Conservation (phyloP, 2,329 filamentous ascomycete species). For the Colletotrichum liriopes region DNA sequence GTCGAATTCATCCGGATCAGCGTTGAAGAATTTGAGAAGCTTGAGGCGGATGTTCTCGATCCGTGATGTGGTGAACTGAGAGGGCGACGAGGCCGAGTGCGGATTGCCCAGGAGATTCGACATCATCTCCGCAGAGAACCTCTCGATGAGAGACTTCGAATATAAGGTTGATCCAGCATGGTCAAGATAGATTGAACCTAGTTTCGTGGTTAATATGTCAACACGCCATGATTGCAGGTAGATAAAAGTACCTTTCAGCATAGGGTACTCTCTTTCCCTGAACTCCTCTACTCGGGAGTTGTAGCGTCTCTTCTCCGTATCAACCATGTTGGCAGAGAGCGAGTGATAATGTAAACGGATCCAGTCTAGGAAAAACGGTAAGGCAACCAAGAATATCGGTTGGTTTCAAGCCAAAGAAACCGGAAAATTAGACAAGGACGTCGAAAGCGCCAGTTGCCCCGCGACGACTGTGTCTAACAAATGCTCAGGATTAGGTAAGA, state of each 20-base stretch:
- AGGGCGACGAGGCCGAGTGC: slow-evolving; percentile 87
- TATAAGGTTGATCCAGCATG: slow-evolving; percentile 95
- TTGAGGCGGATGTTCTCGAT: slow-evolving; percentile 83
- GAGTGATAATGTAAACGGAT: not conserved
- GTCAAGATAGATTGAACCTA: slow-evolving; percentile 87
- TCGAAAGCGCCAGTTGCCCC: slow-evolving; percentile 1
- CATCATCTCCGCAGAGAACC: slow-evolving; percentile 85
- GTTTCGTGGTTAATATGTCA: slow-evolving; percentile 34
- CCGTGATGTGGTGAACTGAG: slow-evolving; percentile 80
- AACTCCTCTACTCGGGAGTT: slow-evolving; percentile 73
- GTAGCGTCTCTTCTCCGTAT: slow-evolving; percentile 58
- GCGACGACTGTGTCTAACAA: not conserved
- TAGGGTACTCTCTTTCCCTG: slow-evolving; percentile 75
- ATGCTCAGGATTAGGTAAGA: slow-evolving; percentile 34
- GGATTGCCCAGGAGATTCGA: slow-evolving; percentile 89
- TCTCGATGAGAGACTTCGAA: slow-evolving; percentile 84
- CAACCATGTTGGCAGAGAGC: slow-evolving; percentile 1
- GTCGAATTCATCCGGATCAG: slow-evolving; percentile 86
- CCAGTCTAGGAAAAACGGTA: not conserved
- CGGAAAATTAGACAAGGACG: not conserved
- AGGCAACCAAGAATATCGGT: not conserved
- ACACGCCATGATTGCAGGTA: not conserved
- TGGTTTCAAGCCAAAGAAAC: not conserved
- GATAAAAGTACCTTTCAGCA: slow-evolving; percentile 72
- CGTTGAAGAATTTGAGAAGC: slow-evolving; percentile 83